Conservation (phyloP, 2,329 filamentous ascomycete genomes). For the Diaporthe sp. region DNA sequence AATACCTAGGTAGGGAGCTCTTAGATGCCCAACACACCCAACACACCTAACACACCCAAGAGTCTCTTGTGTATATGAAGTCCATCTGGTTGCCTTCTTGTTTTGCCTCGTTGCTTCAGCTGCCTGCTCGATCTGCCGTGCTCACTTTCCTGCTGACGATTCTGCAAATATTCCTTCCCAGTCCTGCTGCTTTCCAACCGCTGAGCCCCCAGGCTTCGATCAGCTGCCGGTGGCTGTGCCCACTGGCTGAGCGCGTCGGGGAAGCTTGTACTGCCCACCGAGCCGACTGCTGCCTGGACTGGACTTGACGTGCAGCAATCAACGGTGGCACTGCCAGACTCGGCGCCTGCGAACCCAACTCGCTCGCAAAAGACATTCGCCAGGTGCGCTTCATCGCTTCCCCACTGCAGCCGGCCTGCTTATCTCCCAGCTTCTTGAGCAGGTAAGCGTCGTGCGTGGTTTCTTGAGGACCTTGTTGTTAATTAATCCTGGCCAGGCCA, state of each 20-base stretch:
- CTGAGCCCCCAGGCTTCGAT: background rate
- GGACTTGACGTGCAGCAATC: conserved; percentile 10
- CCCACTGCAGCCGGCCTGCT: conserved; percentile 11
- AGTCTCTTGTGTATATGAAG: conserved; percentile 3
- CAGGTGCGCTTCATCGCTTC: background rate
- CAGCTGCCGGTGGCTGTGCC: conserved; percentile 17
- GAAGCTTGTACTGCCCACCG: background rate
- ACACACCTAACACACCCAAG: background rate
- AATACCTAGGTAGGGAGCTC: background rate
- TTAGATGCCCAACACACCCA: background rate
- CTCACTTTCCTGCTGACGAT: background rate
- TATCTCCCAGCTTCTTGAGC: background rate
- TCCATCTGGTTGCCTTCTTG: conserved; percentile 15
- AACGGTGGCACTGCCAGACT: conserved; percentile 1
- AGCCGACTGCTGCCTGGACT: conserved; percentile 15
- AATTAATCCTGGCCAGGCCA: background rate
- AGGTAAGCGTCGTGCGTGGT: conserved; percentile 16
- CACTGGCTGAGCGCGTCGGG: background rate
- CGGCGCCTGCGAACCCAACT: background rate
- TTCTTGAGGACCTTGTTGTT: background rate
- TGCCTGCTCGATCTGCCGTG: background rate
- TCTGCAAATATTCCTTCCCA: background rate
- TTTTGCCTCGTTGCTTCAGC: conserved; percentile 4
- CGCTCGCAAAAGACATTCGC: background rate
- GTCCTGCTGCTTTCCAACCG: background rate